Evolutionary conservation across 441 rosid species (phyloP), one percentile per base, ranked within the genome.

Genomic region (Macaranga tanarius): DNA sequence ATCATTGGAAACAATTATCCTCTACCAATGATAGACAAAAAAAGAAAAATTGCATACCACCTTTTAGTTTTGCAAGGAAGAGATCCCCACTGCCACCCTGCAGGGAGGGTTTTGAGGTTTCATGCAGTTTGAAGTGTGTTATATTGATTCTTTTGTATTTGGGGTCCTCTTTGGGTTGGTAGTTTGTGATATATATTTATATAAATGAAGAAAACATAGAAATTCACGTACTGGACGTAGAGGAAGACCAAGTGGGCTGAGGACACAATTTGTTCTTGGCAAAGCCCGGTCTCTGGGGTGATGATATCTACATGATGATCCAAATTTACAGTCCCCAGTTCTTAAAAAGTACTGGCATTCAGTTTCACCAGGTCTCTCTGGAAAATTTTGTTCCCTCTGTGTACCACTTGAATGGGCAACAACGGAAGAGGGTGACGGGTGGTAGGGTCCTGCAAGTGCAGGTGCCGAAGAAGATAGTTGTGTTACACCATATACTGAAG

Each of bases 301-400:
- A 85, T 94, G 92, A 79, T 79, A 94, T 81, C 86, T 84, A 75
- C 99, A 94, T 67, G 95, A 89, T n/a, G 86, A 80, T 62, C 97
- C 96, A 85, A 85, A 94, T 83, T 87, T 94, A 81, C 99, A 94
- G 76, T 94, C 91, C 68, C 99, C 97, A 16, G 95, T 92, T 81
- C 80, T 94, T 79, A 94, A 50, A 81, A 85, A 94, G 79, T 87
- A 90, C 62, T 88, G 92, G 76, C 99, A 94, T 66, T 94, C 97
- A 68, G 86, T 92, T 79, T 90, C 95, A 51, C 92, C 91, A 11
- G 92, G 95, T 80, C 99, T 92, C 84, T 94, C 91, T 31, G 97
- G 99, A 81, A 90, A 92, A 62, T 74, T 74, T 73, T 84, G 92
- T 28, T 90, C 93, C 81, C 70, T 88, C 77, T 76, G 91, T 70